phyloP scores from a whole-genome alignment of 169 alveolate species.

The Cryptosporidium sp. region DNA sequence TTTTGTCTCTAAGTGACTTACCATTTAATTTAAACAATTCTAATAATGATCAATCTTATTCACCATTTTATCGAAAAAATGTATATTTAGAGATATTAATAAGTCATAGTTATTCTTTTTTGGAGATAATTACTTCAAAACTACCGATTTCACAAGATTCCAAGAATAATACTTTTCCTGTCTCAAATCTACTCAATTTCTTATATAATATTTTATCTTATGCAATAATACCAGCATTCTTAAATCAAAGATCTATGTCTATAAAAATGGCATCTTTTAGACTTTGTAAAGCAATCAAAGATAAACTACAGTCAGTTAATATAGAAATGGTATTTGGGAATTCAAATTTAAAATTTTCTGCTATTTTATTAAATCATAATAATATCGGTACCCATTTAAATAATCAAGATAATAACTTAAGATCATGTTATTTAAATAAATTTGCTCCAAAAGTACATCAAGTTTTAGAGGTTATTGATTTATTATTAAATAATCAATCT shows the following conservation, averaged over 20 bases:
- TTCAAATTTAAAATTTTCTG: neutral
- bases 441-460: neutral
- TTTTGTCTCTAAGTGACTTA: neutral
- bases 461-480: neutral
- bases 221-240: slow-evolving; percentile 17
- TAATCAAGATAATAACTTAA: neutral
- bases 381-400: neutral
- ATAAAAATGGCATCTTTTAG: slow-evolving; percentile 48
- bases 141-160: slow-evolving; percentile 6
- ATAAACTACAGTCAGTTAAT: neutral
- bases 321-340: neutral
- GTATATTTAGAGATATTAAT: slow-evolving; percentile 31
- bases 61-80: slow-evolving; percentile 38
- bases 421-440: neutral
- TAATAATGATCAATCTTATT: neutral
- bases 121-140: slow-evolving; percentile 42
- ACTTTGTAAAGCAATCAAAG: slow-evolving; percentile 40
- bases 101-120: slow-evolving; percentile 60
- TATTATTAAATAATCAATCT: slow-evolving; percentile 9
- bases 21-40: neutral
- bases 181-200: neutral
- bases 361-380: neutral
- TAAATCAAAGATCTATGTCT: slow-evolving; percentile 9
- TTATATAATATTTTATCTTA: neutral
- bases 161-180: neutral